Evolutionary conservation across 1,284 basidiomycete genomes (phyloP).

Genomic region (Ceratobasidium sp.): DNA sequence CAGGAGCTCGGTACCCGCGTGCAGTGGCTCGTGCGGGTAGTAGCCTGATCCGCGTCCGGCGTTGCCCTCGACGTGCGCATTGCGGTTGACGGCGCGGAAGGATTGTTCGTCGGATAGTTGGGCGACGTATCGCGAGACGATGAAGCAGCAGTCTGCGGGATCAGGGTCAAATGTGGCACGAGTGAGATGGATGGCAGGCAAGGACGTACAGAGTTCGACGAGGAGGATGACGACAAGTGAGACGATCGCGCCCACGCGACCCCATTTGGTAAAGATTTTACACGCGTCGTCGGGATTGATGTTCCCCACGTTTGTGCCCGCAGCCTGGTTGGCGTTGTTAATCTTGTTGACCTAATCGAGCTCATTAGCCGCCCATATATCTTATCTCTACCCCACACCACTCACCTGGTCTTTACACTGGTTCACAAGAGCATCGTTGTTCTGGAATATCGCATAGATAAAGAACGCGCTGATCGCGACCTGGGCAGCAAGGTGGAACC

Average conservation of each 20-base stretch:
- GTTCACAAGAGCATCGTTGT: constrained; percentile 55
- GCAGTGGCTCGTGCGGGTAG: constrained; percentile 36
- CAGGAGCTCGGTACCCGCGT: constrained; percentile 20
- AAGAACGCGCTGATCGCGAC: constrained; percentile 59
- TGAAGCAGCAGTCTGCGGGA: constrained; percentile 64
- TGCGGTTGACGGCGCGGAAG: constrained; percentile 42
- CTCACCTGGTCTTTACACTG: constrained; percentile 30
- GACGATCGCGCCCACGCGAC: constrained; percentile 56
- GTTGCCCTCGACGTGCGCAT: background rate
- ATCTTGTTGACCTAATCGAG: constrained; percentile 6
- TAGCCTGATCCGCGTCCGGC: constrained; percentile 18
- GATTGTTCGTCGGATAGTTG: constrained; percentile 63
- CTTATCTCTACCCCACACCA: background rate
- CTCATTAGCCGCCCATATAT: background rate
- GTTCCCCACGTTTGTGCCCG: constrained; percentile 49
- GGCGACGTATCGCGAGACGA: constrained; percentile 69
- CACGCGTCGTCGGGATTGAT: constrained; percentile 61
- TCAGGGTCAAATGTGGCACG: constrained; percentile 31
- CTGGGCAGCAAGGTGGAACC: constrained; percentile 61
- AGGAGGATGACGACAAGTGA: constrained; percentile 56
- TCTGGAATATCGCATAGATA: constrained; percentile 63
- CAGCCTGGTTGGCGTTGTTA: constrained; percentile 23
- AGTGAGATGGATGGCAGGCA: constrained; percentile 56
- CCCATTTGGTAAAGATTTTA: constrained; percentile 57
- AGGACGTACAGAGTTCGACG: constrained; percentile 53